Evolutionary conservation across 1,139 yeast genomes (phyloP).

Genomic region (Diutina mesorugosa): DNA sequence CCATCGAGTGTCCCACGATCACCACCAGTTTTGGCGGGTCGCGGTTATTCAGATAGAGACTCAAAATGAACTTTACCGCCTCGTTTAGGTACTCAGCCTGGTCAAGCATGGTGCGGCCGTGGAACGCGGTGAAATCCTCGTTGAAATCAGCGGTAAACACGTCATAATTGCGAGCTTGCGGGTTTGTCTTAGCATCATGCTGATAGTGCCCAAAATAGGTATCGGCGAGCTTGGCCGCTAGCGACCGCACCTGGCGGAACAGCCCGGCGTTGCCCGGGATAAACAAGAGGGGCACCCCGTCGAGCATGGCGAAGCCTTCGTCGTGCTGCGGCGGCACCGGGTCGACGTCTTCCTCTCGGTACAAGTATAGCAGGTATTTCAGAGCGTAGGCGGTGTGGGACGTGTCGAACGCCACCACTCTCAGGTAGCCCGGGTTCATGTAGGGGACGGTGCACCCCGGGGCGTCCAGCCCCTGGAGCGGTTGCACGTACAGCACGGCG

Average conservation of each 20-base stretch:
- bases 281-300: slow-evolving; percentile 80
- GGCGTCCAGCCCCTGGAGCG: not conserved
- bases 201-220: slow-evolving; percentile 21
- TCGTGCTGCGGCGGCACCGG: slow-evolving; percentile 28
- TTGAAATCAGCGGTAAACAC: slow-evolving; percentile 87
- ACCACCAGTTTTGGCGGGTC: slow-evolving; percentile 60
- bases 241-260: slow-evolving; percentile 75
- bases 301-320: slow-evolving; percentile 19
- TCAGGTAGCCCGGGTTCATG: slow-evolving; percentile 72
- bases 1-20: slow-evolving; percentile 90
- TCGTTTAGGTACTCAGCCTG: slow-evolving; percentile 92
- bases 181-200: slow-evolving; percentile 13
- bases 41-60: slow-evolving; percentile 34
- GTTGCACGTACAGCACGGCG: not conserved
- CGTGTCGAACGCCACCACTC: slow-evolving; percentile 58
- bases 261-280: slow-evolving; percentile 98
- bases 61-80: slow-evolving; percentile 64
- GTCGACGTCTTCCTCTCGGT: slow-evolving; percentile 69
- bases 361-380: slow-evolving; percentile 70
- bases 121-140: slow-evolving; percentile 94
- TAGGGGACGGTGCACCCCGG: slow-evolving; percentile 10
- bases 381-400: slow-evolving; percentile 61
- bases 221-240: slow-evolving; percentile 69
- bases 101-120: slow-evolving; percentile 84
- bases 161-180: slow-evolving; percentile 39